phyloP scores from a whole-genome alignment of 176 grass and related monocot species.

The Pontederia paniculata region DNA sequence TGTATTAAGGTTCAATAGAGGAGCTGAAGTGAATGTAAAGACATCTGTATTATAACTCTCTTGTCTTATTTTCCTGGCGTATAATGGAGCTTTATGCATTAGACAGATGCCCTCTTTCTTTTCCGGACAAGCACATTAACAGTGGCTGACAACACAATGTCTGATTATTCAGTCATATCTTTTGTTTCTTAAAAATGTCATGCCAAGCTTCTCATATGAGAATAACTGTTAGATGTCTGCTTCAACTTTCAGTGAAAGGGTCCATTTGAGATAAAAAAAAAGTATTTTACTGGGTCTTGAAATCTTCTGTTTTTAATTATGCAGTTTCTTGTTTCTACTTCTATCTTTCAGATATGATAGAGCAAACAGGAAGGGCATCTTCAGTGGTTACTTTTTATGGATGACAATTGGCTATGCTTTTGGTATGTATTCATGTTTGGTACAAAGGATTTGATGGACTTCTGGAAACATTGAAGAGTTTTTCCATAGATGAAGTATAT shows the following conservation, averaged over 20 bases:
- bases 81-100: no score
- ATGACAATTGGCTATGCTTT: slow-evolving; percentile 71
- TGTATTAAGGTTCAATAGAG: no score
- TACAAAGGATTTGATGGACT: background rate
- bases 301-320: background rate
- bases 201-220: no score
- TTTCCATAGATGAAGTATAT: background rate
- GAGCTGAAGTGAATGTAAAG: no score
- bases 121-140: no score
- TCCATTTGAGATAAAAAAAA: background rate
- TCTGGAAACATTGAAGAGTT: background rate
- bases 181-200: no score
- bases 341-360: slow-evolving; percentile 66
- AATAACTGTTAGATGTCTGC: no score
- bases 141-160: no score
- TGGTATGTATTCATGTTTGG: slow-evolving; percentile 34
- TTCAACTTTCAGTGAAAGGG: background rate
- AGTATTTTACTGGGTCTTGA: background rate
- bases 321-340: background rate
- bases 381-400: slow-evolving; percentile 92
- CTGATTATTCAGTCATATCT: no score
- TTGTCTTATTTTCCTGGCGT: no score
- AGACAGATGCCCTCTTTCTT: no score
- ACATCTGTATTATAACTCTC: no score
- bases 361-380: slow-evolving; percentile 50